These are phyloP conservation scores for Cryphonectria japonica DNA, from an alignment of 2,329 filamentous ascomycete species.

Conservation along the genomic window DNA sequence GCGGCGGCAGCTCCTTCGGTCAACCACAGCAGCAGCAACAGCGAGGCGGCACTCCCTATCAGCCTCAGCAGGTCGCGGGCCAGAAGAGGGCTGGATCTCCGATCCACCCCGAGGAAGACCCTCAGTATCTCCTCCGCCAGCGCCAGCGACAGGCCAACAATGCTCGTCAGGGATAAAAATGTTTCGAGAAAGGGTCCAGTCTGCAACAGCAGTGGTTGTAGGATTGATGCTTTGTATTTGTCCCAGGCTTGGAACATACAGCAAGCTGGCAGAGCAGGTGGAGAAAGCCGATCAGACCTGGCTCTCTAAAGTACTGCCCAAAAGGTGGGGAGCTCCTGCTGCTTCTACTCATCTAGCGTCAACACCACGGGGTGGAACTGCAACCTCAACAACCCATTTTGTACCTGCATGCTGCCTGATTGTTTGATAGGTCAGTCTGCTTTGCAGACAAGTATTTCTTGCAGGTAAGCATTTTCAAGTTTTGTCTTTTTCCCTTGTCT, in stretches of 20 bases:
- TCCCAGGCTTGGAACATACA: not conserved
- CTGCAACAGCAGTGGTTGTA: not conserved
- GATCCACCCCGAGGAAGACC: not conserved
- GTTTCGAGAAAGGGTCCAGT: not conserved
- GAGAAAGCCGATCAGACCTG: not conserved
- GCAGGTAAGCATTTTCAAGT: too few species aligned
- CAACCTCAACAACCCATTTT: not conserved
- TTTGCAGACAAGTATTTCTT: not conserved
- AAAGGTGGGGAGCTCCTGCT: not conserved
- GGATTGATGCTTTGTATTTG: not conserved
- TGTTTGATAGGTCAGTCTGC: not conserved
- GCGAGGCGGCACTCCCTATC: not conserved
- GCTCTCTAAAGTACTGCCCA: not conserved
- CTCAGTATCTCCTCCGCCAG: not conserved
- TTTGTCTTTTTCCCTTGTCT: too few species aligned
- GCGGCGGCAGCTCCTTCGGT: too few species aligned
- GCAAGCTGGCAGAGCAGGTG: not conserved
- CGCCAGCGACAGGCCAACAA: not conserved
- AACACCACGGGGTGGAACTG: not conserved
- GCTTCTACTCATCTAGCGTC: not conserved
- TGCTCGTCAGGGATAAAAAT: not conserved
- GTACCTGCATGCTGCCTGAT: not conserved
- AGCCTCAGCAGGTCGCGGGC: not conserved
- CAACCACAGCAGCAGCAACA: not conserved
- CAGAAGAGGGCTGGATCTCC: not conserved